A percentile compares a stretch with the other conserved stretches of the same genome.
Evolutionary conservation across 768 basidiomycete genomes (phyloP).

Genomic region (Phlegmacium glaucopus): DNA sequence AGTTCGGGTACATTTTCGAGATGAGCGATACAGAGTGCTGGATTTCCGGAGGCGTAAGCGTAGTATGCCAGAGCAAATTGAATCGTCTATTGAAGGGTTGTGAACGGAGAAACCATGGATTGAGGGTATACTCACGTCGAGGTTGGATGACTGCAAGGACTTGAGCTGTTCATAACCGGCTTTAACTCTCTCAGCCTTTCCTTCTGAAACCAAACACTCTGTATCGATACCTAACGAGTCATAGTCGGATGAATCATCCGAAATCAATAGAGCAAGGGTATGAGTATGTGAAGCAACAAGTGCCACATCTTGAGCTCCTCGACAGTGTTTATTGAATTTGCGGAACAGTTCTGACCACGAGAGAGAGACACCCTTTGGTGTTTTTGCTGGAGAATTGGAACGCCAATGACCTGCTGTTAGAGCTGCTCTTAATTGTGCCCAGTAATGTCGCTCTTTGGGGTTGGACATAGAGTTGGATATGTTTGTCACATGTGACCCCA

Average conservation of each 20-base stretch:
- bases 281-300: conserved; percentile 70
- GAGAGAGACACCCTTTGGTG: conserved; percentile 47
- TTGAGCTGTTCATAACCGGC: conserved; percentile 53
- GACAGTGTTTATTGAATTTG: conserved; percentile 85
- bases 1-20: conserved; percentile 54
- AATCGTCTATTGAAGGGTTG: conserved; percentile 47
- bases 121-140: conserved; percentile 47
- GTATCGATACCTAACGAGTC: conserved; percentile 45
- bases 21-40: conserved; percentile 58
- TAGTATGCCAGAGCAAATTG: conserved; percentile 73
- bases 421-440: conserved; percentile 66
- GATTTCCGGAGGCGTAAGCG: conserved; percentile 70
- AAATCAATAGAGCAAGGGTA: conserved; percentile 54
- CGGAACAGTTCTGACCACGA: conserved; percentile 79
- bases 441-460: conserved; percentile 73
- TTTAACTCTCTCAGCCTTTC: conserved; percentile 54
- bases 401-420: conserved; percentile 78
- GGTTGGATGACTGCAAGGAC: conserved; percentile 44
- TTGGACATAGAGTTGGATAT: conserved; percentile 23
- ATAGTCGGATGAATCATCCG: conserved; percentile 30
- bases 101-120: conserved; percentile 1
- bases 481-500: background rate
- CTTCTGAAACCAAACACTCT: conserved; percentile 56
- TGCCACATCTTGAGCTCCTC: conserved; percentile 54
- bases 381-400: conserved; percentile 54